Base-by-base conservation (phyloP, 306 rosid genomes). In the Vigna mungo region DNA sequence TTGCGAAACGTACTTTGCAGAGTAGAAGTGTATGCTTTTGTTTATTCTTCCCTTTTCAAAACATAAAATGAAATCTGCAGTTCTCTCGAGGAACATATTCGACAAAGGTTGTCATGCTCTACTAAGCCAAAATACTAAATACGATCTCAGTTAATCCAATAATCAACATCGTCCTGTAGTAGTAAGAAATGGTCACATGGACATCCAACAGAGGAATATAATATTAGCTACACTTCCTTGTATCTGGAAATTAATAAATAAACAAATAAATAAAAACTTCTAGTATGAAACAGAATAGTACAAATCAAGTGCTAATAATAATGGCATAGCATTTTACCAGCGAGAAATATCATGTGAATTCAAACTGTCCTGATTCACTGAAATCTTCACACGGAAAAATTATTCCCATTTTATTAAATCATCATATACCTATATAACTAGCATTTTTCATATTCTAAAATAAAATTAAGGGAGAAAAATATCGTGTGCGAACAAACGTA, bases 21-120 rank as follows among this genome's bases (percentile, higher is more conserved):
- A 44, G 53, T 20, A 52, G 37, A 74, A 43, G 51, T 55, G 69
- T 34, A 6, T 53, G 60, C 14, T 46, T n/a, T 63, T 65, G 47
- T 39, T 48, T 37, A 54, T 56, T 36, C 17, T 55, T 60, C 30
- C 70, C 20, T 76, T 7, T 14, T 5, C 2, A 16, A 15, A 15
- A 48, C 1, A 4, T 39, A 23, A 63, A 30, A 8, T 16, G 34
- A 0, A 14, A 7, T 0, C 1, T 32, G 3, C 11, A 10, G 62
- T 56, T 52, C 25, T 34, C 44, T 34, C 9, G 5, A 13, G 11
- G 65, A 59, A 59, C 41, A 61, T 61, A 61, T 16, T 32, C 46
- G 32, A 30, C 41, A 30, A 59, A n/a, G 68, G 2, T 61, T 61
- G 68, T 32, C 46, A 7, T 16, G 23, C 14, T 61, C 46, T 44